phyloP scores from a whole-genome alignment of 352 stramenopile species.

The Globisporangium yorkense region DNA sequence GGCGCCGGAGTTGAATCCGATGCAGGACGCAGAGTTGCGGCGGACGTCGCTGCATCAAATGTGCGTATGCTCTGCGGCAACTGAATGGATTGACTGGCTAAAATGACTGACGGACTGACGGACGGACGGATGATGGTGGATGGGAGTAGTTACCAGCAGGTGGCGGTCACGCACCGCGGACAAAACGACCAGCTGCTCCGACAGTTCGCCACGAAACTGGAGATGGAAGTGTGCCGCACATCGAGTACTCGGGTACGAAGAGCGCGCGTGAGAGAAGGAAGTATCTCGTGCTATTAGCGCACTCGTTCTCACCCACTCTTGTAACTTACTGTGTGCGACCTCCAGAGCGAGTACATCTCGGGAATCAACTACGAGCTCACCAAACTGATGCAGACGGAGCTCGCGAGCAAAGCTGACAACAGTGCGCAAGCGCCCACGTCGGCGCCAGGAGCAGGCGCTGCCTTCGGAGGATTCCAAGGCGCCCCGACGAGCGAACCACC shows the following conservation, averaged over 20 bases:
- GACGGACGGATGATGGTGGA: background rate
- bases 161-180: slow-evolving; percentile 49
- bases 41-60: slow-evolving; percentile 40
- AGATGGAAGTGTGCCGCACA: slow-evolving; percentile 63
- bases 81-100: slow-evolving; percentile 1
- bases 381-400: slow-evolving; percentile 53
- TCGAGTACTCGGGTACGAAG: slow-evolving; percentile 27
- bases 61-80: slow-evolving; percentile 12
- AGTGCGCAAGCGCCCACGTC: background rate
- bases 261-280: background rate
- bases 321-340: background rate
- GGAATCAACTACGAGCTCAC: slow-evolving; percentile 57
- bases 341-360: slow-evolving; percentile 50
- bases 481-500: slow-evolving; percentile 1
- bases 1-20: slow-evolving; percentile 14
- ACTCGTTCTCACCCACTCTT: background rate
- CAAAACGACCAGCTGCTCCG: slow-evolving; percentile 47
- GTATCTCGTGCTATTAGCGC: background rate
- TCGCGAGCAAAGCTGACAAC: slow-evolving; percentile 2
- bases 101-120: slow-evolving; percentile 1
- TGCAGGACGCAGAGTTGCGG: slow-evolving; percentile 31
- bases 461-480: slow-evolving; percentile 6
- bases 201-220: slow-evolving; percentile 53
- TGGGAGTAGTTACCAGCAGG: slow-evolving; percentile 45
- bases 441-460: slow-evolving; percentile 1